Percentiles rank a stretch among this genome's conserved stretches.
phyloP scores from a whole-genome alignment of 805 yeast species.

The Hanseniaspora singularis region DNA sequence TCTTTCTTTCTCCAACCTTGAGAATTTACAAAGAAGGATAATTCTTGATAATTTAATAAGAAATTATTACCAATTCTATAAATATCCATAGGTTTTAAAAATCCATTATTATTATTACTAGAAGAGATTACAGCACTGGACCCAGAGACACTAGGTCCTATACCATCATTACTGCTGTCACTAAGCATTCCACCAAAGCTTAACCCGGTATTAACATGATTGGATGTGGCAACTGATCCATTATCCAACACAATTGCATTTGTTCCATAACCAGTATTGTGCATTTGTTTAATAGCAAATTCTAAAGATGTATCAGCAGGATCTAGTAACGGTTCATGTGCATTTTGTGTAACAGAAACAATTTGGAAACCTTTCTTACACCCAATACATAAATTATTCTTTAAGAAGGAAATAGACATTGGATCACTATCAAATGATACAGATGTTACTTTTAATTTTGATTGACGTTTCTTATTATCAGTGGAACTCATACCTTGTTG shows the following conservation, averaged over 20 bases:
- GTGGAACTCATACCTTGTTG: constrained; percentile 18
- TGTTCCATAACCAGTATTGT: constrained; percentile 14
- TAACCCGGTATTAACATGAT: neutral
- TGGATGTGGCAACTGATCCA: constrained; percentile 6
- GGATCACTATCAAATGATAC: constrained; percentile 80
- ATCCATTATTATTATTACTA: constrained; percentile 10
- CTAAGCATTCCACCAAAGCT: constrained; percentile 1
- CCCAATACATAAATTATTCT: constrained; percentile 83
- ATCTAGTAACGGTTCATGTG: constrained; percentile 79
- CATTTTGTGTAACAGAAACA: constrained; percentile 70
- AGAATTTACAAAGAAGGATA: constrained; percentile 84
- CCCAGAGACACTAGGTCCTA: neutral
- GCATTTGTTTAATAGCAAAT: constrained; percentile 57
- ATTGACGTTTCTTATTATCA: constrained; percentile 51
- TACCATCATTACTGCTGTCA: neutral
- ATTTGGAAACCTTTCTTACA: constrained; percentile 95
- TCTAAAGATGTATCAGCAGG: constrained; percentile 98
- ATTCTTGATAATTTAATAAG: constrained; percentile 77
- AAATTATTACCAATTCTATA: constrained; percentile 84
- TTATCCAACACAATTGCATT: constrained; percentile 12
- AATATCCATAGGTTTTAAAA: constrained; percentile 75
- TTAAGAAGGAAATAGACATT: constrained; percentile 78
- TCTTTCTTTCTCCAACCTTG: constrained; percentile 95
- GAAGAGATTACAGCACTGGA: constrained; percentile 10
- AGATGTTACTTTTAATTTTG: constrained; percentile 58